Percentiles rank a stretch among this genome's conserved stretches.
phyloP scores from a whole-genome alignment of 768 basidiomycete species.

The Leucogyrophana mollusca region DNA sequence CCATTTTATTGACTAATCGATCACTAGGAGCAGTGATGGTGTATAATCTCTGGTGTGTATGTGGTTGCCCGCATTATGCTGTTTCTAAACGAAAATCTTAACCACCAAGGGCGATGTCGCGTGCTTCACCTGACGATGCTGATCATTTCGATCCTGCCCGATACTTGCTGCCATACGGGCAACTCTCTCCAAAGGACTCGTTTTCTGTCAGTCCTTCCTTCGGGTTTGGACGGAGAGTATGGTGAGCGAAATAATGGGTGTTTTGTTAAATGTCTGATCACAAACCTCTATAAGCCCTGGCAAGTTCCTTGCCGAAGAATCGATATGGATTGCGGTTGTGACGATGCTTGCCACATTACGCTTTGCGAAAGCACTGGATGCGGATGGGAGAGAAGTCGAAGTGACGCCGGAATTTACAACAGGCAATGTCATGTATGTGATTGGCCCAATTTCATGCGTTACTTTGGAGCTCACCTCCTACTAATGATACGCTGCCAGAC shows the following conservation, averaged over 20 bases:
- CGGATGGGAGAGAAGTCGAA: constrained; percentile 29
- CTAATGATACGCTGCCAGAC: not conserved
- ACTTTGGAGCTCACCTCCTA: not conserved
- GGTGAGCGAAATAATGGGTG: not conserved
- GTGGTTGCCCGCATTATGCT: too few relatives aligned
- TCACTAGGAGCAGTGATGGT: constrained; percentile 1
- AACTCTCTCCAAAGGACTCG: constrained; percentile 5
- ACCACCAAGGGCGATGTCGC: constrained; percentile 40
- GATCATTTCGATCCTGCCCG: constrained; percentile 55
- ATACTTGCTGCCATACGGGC: constrained; percentile 35
- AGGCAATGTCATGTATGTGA: constrained; percentile 18
- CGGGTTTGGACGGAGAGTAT: constrained; percentile 20
- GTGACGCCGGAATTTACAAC: constrained; percentile 21
- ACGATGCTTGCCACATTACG: constrained; percentile 28
- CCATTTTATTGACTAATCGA: too few relatives aligned
- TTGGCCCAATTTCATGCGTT: not conserved
- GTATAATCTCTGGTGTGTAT: constrained; percentile 3
- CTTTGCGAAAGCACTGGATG: constrained; percentile 24
- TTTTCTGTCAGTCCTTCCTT: constrained; percentile 5
- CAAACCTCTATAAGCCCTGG: constrained; percentile 31
- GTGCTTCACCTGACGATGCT: constrained; percentile 48
- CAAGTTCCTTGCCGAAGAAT: constrained; percentile 29
- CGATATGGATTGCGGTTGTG: constrained; percentile 30
- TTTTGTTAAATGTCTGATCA: not conserved
- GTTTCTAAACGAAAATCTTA: not conserved